Base-by-base conservation (phyloP, 2,329 filamentous ascomycete genomes). In the Tolypocladium album region DNA sequence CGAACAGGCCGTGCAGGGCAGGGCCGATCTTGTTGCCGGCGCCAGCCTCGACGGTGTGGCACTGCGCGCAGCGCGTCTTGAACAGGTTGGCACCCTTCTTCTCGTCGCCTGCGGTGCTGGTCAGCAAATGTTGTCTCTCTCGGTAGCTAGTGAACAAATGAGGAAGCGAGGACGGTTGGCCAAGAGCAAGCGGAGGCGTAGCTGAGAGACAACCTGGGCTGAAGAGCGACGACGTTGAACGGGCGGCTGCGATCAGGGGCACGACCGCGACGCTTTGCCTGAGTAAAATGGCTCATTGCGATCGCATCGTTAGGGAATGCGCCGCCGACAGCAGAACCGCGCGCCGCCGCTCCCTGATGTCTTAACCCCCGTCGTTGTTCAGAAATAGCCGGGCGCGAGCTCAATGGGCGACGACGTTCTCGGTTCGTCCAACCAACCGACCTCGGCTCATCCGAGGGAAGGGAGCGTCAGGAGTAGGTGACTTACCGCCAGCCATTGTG, bases 71-170 rank as follows among this genome's bases (percentile, higher is more conserved):
- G 77, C 94, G 88, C 69, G 92, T 97, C 87, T 97, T 96, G 91
- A 97, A 97, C 76, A 97, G 90, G 84, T 88, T 90, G 79, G 92
- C 93, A 85, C 93, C 93, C 89, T 97, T 97, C 84, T 92, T 92
- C 74, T 82, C 73, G 79, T 97, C 92, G 84, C 92, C 92, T 96
- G 58, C 40, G 64, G 59, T 31, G 6, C 17, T 12, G 13, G 50
- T 59, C 57, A n/a, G 38, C 50, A 22, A 22, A 36, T 3, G 50
- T 31, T 8, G 17, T 12, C 27, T 22, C 20, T 9, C 31, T 36
- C 17, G 50, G 27, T 38, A 6, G 20, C 20, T 1, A 22, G 31
- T 38, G 11, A 15, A 22, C 20, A 34, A 31, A 11, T n/a, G 15
- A 17, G 27, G 17, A 15, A 53, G 31, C 45, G 50, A 27, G 27